These are phyloP conservation scores for Ogataea saltuana DNA, from an alignment of 805 yeast genomes.

Conservation along the genomic window DNA sequence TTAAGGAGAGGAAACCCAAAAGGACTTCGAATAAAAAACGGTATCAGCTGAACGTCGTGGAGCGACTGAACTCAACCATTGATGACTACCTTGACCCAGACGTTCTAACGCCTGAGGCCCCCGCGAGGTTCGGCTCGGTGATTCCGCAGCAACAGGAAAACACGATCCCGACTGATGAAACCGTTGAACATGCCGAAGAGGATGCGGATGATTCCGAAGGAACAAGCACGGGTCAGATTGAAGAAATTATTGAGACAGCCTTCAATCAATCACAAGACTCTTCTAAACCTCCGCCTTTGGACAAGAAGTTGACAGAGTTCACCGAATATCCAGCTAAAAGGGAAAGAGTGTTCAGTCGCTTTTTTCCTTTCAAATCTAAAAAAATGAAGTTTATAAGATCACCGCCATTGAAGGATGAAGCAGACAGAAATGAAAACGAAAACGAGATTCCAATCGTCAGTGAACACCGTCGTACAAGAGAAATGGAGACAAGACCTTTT, in stretches of 20 bases:
- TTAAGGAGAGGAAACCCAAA: constrained; percentile 1
- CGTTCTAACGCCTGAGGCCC: constrained; percentile 23
- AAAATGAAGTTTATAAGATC: constrained; percentile 15
- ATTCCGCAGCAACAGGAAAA: constrained; percentile 1
- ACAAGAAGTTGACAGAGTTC: constrained; percentile 4
- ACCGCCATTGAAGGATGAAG: constrained; percentile 13
- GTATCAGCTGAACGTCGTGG: constrained; percentile 16
- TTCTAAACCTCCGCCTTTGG: background rate
- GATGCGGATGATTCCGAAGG: constrained; percentile 7
- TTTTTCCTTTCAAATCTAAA: constrained; percentile 20
- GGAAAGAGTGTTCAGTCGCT: constrained; percentile 11
- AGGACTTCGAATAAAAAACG: constrained; percentile 1
- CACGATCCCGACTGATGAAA: background rate
- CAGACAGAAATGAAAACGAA: background rate
- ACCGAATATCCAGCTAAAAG: constrained; percentile 3
- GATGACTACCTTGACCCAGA: constrained; percentile 10
- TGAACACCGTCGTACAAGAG: no score
- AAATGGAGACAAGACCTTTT: no score
- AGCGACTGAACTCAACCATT: constrained; percentile 11
- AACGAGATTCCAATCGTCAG: no score
- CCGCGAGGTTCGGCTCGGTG: constrained; percentile 14
- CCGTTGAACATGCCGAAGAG: constrained; percentile 7
- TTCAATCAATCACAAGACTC: background rate
- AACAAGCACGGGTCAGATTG: background rate
- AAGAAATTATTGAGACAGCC: background rate